phyloP scores from a whole-genome alignment of 2,329 filamentous ascomycete species.

The Triangularia setosa region DNA sequence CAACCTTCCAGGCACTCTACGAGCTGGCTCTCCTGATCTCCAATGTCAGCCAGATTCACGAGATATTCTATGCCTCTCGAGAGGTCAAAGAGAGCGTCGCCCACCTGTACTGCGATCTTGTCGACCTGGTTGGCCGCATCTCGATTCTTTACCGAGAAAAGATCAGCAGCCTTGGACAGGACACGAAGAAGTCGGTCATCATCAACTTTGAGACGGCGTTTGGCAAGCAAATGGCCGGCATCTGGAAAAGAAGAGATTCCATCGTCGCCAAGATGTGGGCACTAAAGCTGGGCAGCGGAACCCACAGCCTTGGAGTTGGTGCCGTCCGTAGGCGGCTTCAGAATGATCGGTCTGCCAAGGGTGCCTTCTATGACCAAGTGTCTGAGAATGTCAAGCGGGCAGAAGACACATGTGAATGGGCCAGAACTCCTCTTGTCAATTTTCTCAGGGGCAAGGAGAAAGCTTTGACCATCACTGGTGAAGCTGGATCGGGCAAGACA shows the following conservation, averaged over 20 bases:
- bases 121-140: constrained; percentile 34
- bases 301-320: constrained; percentile 26
- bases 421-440: constrained; percentile 33
- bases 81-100: constrained; percentile 33
- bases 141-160: constrained; percentile 34
- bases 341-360: constrained; percentile 26
- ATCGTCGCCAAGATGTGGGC: constrained; percentile 36
- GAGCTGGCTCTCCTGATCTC: constrained; percentile 37
- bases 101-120: constrained; percentile 35
- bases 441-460: constrained; percentile 35
- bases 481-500: constrained; percentile 35
- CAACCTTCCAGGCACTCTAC: constrained; percentile 38
- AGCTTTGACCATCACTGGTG: constrained; percentile 35
- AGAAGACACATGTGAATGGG: constrained; percentile 40
- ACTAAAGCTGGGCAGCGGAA: constrained; percentile 30
- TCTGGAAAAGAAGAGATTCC: constrained; percentile 33
- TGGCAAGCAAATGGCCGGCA: constrained; percentile 32
- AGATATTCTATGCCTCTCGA: constrained; percentile 32
- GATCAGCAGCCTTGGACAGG: constrained; percentile 30
- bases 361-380: constrained; percentile 35
- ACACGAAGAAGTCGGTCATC: constrained; percentile 21
- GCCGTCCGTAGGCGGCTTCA: constrained; percentile 33
- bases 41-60: constrained; percentile 35
- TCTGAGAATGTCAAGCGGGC: constrained; percentile 36
- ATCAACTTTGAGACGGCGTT: constrained; percentile 38